Evolutionary conservation across 148 eudicot genomes (phyloP).

Genomic region (Camellia lanceoleosa): DNA sequence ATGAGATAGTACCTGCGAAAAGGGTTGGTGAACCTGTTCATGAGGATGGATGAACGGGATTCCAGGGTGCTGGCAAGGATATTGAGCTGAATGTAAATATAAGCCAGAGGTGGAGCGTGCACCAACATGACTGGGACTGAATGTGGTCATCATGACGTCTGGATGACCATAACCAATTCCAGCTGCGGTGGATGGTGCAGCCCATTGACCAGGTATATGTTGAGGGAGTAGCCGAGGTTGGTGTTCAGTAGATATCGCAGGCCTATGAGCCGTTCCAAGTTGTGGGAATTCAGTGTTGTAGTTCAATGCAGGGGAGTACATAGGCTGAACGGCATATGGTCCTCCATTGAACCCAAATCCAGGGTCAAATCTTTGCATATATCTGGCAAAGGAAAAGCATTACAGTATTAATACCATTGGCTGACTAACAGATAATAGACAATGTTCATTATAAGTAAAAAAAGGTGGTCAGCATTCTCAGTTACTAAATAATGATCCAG

Average conservation of each 20-base stretch:
- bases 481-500: not conserved
- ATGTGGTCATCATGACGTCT: conserved; percentile 64
- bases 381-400: conserved; percentile 39
- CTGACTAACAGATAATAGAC: not conserved
- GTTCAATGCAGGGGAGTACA: conserved; percentile 82
- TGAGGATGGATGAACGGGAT: conserved; percentile 74
- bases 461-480: conserved; percentile 9
- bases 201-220: conserved; percentile 62
- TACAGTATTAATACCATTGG: not conserved
- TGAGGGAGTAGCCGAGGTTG: conserved; percentile 66
- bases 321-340: conserved; percentile 76
- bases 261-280: conserved; percentile 71
- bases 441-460: not conserved
- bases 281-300: conserved; percentile 97
- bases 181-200: conserved; percentile 58
- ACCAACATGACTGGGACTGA: conserved; percentile 56
- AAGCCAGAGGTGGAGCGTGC: conserved; percentile 61
- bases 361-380: conserved; percentile 95
- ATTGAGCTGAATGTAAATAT: conserved; percentile 73
- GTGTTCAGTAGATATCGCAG: conserved; percentile 59
- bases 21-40: conserved; percentile 71
- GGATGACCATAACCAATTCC: conserved; percentile 71
- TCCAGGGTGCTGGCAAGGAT: conserved; percentile 71
- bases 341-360: conserved; percentile 88
- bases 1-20: conserved; percentile 51